Percentiles rank a stretch among this genome's conserved stretches.
These are phyloP conservation scores for Paecilomyces formosus DNA, from an alignment of 2,329 filamentous ascomycete genomes.

Conservation along the genomic window DNA sequence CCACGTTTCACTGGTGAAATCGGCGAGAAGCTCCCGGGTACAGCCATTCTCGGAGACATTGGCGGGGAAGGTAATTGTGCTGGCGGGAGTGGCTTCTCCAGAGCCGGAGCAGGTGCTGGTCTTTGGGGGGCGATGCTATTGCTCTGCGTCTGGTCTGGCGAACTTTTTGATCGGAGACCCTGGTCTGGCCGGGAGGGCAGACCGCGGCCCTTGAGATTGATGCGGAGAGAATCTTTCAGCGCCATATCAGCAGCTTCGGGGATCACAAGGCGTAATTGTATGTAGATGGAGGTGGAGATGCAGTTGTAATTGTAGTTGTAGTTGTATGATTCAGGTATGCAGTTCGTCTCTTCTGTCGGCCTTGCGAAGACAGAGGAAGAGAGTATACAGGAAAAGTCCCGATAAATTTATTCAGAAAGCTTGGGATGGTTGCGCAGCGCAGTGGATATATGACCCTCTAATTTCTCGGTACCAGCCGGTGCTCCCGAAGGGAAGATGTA, in stretches of 20 bases:
- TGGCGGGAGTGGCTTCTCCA: neutral
- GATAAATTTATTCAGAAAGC: neutral
- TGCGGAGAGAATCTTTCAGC: neutral
- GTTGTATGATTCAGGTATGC: neutral
- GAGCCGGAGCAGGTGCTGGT: neutral
- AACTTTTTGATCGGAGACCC: neutral
- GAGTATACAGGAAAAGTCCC: neutral
- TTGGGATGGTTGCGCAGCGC: neutral
- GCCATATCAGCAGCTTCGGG: neutral
- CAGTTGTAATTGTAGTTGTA: neutral
- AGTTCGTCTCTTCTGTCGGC: neutral
- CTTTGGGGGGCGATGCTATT: neutral
- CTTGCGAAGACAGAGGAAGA: neutral
- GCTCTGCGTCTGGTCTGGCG: neutral
- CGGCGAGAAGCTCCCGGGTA: slow-evolving; percentile 10
- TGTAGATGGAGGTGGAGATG: neutral
- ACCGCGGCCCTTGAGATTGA: neutral
- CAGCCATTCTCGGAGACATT: slow-evolving; percentile 8
- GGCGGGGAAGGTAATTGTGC: neutral
- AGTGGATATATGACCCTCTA: neutral
- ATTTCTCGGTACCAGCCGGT: neutral
- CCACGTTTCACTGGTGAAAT: neutral
- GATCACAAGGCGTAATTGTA: no score
- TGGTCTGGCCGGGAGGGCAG: neutral
- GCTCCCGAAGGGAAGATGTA: neutral